Evolutionary conservation across 1,139 yeast genomes (phyloP), one percentile per base, ranked within the genome.

Genomic region (Petasospora fabianii): DNA sequence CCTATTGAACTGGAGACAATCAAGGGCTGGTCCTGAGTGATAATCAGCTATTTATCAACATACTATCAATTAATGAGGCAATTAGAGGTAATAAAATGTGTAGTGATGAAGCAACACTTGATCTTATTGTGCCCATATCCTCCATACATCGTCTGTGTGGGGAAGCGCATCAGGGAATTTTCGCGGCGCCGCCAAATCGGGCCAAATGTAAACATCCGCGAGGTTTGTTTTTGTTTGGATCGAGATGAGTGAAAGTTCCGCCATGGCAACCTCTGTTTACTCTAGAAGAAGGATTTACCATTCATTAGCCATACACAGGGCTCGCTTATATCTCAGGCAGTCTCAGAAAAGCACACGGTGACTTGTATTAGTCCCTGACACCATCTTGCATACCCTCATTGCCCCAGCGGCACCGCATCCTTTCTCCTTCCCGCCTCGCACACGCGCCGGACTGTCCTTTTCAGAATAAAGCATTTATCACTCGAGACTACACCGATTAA

Each of bases 1-100:
- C 18, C 69, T 74, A 1, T 57, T 71, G 59, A 69, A 69, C 56
- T 73, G 78, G 78, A 68, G 75, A 46, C 60, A 58, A 31, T 56
- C 61, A 6, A 42, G 59, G 34, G 40, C 41, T 11, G 39, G 38
- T 16, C 28, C 28, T 8, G 28, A 26, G 14, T 26, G 28, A 26
- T 10, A 11, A 13, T 22, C 26, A 22, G 10, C 12, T 22, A n/a
- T n/a, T n/a, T n/a, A n/a, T n/a, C n/a, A n/a, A n/a, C n/a, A n/a
- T n/a, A n/a, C n/a, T n/a, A n/a, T n/a, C n/a, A n/a, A n/a, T n/a
- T n/a, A n/a, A n/a, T n/a, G n/a, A n/a, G n/a, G n/a, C n/a, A n/a
- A n/a, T n/a, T n/a, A n/a, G n/a, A n/a, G n/a, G n/a, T n/a, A n/a
- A n/a, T n/a, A n/a, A n/a, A n/a, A n/a, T n/a, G n/a, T n/a, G n/a